Evolutionary conservation across 148 eudicot species (phyloP), one percentile per base, ranked within the genome.

Genomic region (Camellia granthamiana): DNA sequence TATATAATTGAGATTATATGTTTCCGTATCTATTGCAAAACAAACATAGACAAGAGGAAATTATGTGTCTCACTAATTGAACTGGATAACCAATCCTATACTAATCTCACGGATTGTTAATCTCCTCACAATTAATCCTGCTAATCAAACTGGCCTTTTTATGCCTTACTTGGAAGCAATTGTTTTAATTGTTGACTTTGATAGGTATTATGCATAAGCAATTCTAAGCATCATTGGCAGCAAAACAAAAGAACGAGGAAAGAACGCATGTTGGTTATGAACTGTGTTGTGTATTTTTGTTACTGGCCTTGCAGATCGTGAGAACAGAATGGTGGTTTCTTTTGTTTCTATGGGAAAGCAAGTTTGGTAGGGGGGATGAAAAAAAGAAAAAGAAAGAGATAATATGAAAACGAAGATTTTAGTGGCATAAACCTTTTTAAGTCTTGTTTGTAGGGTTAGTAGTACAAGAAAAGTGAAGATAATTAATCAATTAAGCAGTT

Each of bases 321-420:
- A 64, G 21, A 47, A 19, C 43, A 12, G 41, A 77, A 51, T 8
- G 61, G 79, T 77, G 72, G 69, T 23, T 62, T 66, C 47, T 77
- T 75, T 60, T 49, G 46, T 47, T 76, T 19, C 41, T 8, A 8
- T 44, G 5, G 7, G 66, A 59, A 41, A n/a, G 46, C 54, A 18
- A 59, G 43, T 60, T 18, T 70, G 74, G 14, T 23, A 46, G 30
- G 58, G 58, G 49, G 74, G 58, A 71, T 71, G 74, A 47, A 71
- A 54, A 58, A 3, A 49, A 42, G n/a, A 54, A 58, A 3, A 49
- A 42, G n/a, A 56, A 10, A 49, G 6, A 23, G 68, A 76, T 62
- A 19, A 13, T 76, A 10, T 18, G 43, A 21, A 69, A 19, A 65
- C 14, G 70, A n/a, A 42, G 70, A 46, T 66, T 19, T 7, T 19